Evolutionary conservation across 768 basidiomycete species (phyloP), one percentile per base, ranked within the genome.

Genomic region (Hericium coralloides): DNA sequence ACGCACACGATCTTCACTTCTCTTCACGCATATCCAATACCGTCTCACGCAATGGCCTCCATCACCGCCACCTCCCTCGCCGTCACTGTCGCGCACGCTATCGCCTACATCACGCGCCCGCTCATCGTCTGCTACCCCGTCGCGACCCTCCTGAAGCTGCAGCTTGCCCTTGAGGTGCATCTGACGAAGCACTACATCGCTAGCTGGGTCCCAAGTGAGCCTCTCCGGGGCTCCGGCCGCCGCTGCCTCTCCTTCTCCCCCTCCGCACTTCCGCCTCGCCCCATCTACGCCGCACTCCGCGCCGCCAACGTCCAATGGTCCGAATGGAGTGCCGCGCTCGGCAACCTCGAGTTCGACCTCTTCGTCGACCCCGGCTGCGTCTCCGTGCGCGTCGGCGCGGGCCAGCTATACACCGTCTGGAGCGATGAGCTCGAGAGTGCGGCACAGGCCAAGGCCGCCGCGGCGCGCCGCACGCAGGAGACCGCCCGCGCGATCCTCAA

Each of bases 361-460:
- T 85, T 87, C 70, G 79, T 89, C 63, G 86, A 91, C 68, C 89
- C 89, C 60, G 89, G 87, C 59, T 83, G 80, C 67, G 80, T 92
- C 62, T 84, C 84, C 58, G 72, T 88, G 60, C 86, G 85, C 59
- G 74, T 78, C 66, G 77, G 76, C 53, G 74, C 67, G 55, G 68
- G 72, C 55, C 75, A 77, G 65, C 74, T 81, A 56, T 67, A 81
- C 65, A 85, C 80, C 53, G 66, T 91, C 64, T 91, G 89, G 89
- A 79, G 83, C 4, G 83, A 83, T 56, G 77, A 80, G 61, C 49
- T 55, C 49, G 63, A 71, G 48, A 66, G 75, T 50, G 67, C 71
- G 31, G 63, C 64, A 38, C 55, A 59, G 56, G 49, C 6, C 49
- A 55, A 59, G 57, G 25, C 36, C 25, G 47, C 48, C 55, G 56